Evolutionary conservation across 2,329 filamentous ascomycete species (phyloP).

Genomic region (Ascochyta viciae-villosae): DNA sequence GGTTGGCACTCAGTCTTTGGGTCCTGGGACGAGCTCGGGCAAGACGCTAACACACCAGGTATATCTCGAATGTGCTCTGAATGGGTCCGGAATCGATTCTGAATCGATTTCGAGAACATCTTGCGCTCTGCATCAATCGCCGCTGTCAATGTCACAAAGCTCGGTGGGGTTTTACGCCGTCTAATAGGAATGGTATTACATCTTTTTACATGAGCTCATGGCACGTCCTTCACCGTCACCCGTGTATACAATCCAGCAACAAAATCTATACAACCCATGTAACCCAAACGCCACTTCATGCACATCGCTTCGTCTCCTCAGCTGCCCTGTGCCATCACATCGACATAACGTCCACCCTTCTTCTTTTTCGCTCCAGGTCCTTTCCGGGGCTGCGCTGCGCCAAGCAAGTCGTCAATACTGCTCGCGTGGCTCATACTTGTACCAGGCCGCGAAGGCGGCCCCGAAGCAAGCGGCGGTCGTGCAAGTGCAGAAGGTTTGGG

Average conservation of each 20-base stretch:
- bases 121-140: too few relatives aligned
- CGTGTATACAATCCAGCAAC: background rate
- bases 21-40: background rate
- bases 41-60: background rate
- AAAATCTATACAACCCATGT: background rate
- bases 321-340: conserved; percentile 74
- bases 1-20: background rate
- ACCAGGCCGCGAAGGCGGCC: conserved; percentile 59
- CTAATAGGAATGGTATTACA: conserved; percentile 4
- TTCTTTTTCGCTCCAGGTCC: conserved; percentile 66
- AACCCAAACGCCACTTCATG: conserved; percentile 3
- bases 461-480: conserved; percentile 35
- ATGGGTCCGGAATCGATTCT: background rate
- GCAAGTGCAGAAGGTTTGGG: conserved; percentile 32
- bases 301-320: conserved; percentile 1
- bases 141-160: background rate
- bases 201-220: conserved; percentile 6
- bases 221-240: background rate
- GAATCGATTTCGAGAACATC: too few relatives aligned
- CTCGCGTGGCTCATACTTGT: conserved; percentile 91
- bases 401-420: conserved; percentile 91
- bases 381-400: conserved; percentile 74
- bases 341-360: conserved; percentile 88
- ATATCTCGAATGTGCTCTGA: background rate
- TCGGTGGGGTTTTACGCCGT: background rate